phyloP scores from a whole-genome alignment of 1,284 basidiomycete species.

The Austroboletus novae-zelandiae region DNA sequence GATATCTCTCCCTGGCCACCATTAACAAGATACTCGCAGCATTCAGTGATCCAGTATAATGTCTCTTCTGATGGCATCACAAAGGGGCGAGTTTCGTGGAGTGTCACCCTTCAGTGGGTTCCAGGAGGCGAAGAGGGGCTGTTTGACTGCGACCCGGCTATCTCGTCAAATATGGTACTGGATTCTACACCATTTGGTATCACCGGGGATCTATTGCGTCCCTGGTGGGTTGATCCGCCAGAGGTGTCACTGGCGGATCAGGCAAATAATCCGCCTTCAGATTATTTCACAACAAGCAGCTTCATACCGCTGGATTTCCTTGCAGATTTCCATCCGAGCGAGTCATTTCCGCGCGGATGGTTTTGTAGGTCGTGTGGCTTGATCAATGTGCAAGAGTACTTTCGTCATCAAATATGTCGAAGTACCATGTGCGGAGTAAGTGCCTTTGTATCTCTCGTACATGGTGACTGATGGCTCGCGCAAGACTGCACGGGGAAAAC shows the following conservation, averaged over 20 bases:
- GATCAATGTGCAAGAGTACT: conserved; percentile 37
- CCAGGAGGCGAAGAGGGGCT: conserved; percentile 31
- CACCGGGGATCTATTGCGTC: conserved; percentile 6
- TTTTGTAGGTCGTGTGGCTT: conserved; percentile 37
- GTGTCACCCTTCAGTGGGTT: conserved; percentile 27
- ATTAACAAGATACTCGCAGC: conserved; percentile 14
- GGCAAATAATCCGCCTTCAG: conserved; percentile 5
- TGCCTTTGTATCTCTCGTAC: not conserved
- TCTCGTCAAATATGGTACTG: not conserved
- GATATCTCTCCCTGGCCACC: not conserved
- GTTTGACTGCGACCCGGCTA: not conserved
- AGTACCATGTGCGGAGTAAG: conserved; percentile 33
- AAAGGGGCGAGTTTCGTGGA: conserved; percentile 28
- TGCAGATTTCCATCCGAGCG: conserved; percentile 24
- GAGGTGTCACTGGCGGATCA: conserved; percentile 2
- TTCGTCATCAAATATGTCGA: conserved; percentile 38
- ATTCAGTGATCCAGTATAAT: conserved; percentile 1
- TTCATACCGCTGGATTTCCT: conserved; percentile 37
- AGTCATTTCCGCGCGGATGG: conserved; percentile 37
- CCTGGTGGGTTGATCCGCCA: conserved; percentile 27
- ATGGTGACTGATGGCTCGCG: conserved; percentile 10
- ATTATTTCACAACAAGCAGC: conserved; percentile 28
- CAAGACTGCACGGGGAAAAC: conserved; percentile 13
- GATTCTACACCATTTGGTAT: not conserved
- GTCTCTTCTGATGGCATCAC: conserved; percentile 1